A percentile compares a stretch with the other conserved stretches of the same genome.
Conservation (phyloP, 2,329 filamentous ascomycete species). For the Venturia oleaginea region DNA sequence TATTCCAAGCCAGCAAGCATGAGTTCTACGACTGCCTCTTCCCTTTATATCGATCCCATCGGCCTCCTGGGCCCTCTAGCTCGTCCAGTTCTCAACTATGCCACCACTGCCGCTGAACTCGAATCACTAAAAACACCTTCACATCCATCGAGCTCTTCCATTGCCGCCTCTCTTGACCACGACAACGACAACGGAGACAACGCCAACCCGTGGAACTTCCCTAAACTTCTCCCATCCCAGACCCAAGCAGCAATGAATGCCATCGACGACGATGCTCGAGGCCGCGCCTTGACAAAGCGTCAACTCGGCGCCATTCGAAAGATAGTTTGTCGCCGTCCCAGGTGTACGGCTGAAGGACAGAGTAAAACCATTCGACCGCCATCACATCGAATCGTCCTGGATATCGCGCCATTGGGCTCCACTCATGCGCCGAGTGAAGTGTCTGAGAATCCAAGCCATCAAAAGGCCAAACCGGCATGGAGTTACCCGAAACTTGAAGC, state of each 20-base stretch:
- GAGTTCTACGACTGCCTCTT: slow-evolving; percentile 4
- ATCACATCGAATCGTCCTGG: not conserved
- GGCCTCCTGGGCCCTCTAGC: not conserved
- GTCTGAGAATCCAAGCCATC: not conserved
- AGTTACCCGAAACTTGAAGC: not conserved
- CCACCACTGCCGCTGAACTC: not conserved
- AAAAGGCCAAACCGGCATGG: not conserved
- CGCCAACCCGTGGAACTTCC: not conserved
- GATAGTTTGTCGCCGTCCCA: not conserved
- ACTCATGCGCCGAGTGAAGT: not conserved
- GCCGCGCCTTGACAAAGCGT: not conserved
- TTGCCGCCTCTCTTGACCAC: not conserved
- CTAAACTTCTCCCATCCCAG: not conserved
- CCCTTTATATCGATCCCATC: not conserved
- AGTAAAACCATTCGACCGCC: not conserved
- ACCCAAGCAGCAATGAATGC: not conserved
- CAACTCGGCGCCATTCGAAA: slow-evolving; percentile 2
- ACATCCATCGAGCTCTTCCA: not conserved
- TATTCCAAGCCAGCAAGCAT: not conserved
- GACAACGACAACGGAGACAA: not conserved
- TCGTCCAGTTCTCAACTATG: not conserved
- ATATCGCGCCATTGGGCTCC: not conserved
- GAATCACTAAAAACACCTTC: not conserved
- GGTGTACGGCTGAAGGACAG: not conserved
- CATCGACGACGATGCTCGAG: not conserved